These are phyloP conservation scores for Oemleria cerasiformis DNA, from an alignment of 306 rosid species.

Conservation along the genomic window DNA sequence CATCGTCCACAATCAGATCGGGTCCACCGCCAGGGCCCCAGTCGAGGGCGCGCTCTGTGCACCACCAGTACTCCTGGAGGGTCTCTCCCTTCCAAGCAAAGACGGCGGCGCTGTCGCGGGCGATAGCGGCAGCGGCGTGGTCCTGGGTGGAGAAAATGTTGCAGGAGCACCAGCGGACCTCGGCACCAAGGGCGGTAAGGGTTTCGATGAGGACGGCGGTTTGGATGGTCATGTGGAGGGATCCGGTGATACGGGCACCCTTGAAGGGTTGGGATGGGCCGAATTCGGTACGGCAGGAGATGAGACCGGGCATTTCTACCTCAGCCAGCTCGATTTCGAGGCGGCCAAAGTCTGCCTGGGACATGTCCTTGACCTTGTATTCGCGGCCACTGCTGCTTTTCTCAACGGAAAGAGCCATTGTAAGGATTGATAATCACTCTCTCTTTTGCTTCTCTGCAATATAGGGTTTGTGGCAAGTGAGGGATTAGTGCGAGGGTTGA, in stretches of 20 bases:
- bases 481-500: neutral
- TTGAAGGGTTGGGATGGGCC: slow-evolving; percentile 81
- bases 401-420: slow-evolving; percentile 74
- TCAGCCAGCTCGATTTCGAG: slow-evolving; percentile 88
- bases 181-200: slow-evolving; percentile 92
- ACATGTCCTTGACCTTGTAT: slow-evolving; percentile 92
- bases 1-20: slow-evolving; percentile 90
- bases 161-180: slow-evolving; percentile 97
- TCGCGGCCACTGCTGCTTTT: slow-evolving; percentile 74
- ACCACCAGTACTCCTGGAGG: slow-evolving; percentile 98
- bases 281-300: slow-evolving; percentile 58
- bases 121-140: slow-evolving; percentile 93
- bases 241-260: slow-evolving; percentile 84
- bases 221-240: slow-evolving; percentile 98
- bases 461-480: neutral
- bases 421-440: neutral
- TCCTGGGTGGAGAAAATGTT: slow-evolving; percentile 98
- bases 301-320: slow-evolving; percentile 93
- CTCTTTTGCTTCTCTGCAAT: neutral
- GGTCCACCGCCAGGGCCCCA: slow-evolving; percentile 96
- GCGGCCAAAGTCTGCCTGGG: slow-evolving; percentile 89
- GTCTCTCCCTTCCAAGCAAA: slow-evolving; percentile 99
- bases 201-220: slow-evolving; percentile 97
- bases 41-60: slow-evolving; percentile 85
- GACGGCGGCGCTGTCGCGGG: slow-evolving; percentile 82